Conservation (phyloP, 1,139 yeast species). For the Suhomyces bribrorum region DNA sequence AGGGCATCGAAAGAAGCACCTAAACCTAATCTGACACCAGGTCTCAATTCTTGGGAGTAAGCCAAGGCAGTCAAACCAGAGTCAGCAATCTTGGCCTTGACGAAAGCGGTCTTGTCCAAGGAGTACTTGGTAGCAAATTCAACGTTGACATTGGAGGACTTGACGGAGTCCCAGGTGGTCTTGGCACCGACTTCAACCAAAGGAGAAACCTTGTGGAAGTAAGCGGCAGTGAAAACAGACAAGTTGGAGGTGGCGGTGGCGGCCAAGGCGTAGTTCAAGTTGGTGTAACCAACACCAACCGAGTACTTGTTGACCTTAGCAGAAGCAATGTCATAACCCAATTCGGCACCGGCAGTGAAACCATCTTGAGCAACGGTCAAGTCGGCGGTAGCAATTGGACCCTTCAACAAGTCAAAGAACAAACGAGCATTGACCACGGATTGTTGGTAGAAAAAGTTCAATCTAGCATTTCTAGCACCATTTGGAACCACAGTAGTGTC, state of each 20-base stretch:
- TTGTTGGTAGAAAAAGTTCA: constrained; percentile 90
- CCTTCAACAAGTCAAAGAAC: constrained; percentile 92
- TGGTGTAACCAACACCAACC: constrained; percentile 90
- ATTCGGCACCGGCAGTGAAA: constrained; percentile 95
- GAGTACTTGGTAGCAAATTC: constrained; percentile 97
- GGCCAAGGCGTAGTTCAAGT: constrained; percentile 85
- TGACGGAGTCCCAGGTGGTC: constrained; percentile 89
- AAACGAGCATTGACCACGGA: constrained; percentile 93
- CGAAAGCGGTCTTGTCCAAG: constrained; percentile 82
- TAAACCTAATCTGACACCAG: constrained; percentile 95
- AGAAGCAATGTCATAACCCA: constrained; percentile 91
- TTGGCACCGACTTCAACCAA: constrained; percentile 96
- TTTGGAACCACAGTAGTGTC: constrained; percentile 87
- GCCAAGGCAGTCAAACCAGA: constrained; percentile 93
- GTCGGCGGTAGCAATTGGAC: constrained; percentile 94
- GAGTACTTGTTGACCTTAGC: constrained; percentile 95
- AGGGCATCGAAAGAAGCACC: constrained; percentile 97
- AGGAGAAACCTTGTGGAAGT: constrained; percentile 94
- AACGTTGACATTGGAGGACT: constrained; percentile 68
- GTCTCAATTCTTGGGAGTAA: constrained; percentile 93
- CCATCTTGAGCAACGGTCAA: constrained; percentile 95
- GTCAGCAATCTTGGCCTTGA: constrained; percentile 97
- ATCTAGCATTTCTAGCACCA: constrained; percentile 85
- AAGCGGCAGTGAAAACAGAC: constrained; percentile 90
- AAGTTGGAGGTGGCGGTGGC: constrained; percentile 88